Evolutionary conservation across 2,329 filamentous ascomycete species (phyloP).

Genomic region (Microthyrium microscopicum): DNA sequence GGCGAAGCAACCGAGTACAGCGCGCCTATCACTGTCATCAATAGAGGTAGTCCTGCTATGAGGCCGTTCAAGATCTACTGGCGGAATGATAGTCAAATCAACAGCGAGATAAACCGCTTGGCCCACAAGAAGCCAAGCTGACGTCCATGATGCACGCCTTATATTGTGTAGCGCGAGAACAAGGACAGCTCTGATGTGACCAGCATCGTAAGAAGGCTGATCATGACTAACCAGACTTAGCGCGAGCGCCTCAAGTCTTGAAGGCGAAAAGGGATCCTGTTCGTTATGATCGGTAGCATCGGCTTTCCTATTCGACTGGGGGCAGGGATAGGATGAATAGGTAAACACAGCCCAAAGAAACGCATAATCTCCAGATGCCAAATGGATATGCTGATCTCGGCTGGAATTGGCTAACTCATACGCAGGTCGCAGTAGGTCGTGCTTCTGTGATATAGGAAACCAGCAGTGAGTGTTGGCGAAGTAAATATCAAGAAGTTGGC

Average conservation of each 20-base stretch:
- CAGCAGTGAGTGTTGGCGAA: constrained; percentile 62
- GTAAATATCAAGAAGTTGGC: constrained; percentile 51
- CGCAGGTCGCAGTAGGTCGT: constrained; percentile 41
- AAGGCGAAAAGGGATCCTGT: constrained; percentile 9
- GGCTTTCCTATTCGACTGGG: constrained; percentile 15
- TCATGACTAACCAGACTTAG: constrained; percentile 18
- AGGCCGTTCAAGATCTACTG: background rate
- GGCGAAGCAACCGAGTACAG: constrained; percentile 41
- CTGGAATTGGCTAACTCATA: constrained; percentile 38
- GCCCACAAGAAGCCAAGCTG: constrained; percentile 49
- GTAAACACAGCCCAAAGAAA: constrained; percentile 32
- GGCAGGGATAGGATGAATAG: constrained; percentile 26
- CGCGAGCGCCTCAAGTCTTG: constrained; percentile 15
- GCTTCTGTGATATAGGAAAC: constrained; percentile 57
- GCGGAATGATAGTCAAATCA: constrained; percentile 9
- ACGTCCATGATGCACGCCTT: constrained; percentile 36
- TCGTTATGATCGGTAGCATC: background rate
- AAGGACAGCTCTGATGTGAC: constrained; percentile 26
- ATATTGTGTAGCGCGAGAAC: constrained; percentile 45
- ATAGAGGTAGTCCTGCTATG: background rate
- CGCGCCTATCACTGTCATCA: background rate
- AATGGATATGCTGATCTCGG: constrained; percentile 19
- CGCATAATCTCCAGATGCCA: constrained; percentile 22
- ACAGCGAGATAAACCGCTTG: constrained; percentile 39
- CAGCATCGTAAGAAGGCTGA: constrained; percentile 18